Base-by-base conservation (phyloP, 139 green algal genomes). In the Closterium sp. region DNA sequence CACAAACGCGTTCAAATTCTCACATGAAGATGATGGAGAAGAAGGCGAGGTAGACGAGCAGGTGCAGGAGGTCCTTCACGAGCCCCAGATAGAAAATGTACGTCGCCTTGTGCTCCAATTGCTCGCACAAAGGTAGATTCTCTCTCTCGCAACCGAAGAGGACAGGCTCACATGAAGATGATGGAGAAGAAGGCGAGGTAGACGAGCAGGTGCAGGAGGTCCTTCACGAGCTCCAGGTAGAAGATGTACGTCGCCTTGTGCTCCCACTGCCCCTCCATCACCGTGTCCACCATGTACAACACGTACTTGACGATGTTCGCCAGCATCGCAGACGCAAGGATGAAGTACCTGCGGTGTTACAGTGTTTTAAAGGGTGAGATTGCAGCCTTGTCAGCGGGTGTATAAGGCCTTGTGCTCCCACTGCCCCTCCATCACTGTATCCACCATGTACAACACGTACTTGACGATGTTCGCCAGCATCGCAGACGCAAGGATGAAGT, bases 21-120 rank as follows among this genome's bases (percentile, higher is more conserved):
- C 38, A 50, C 38, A 50, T 96, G 92, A 99, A 98, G 21, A 99
- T 97, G 85, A 99, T 98, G 73, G 97, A 89, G 93, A 99, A 99
- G 97, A 99, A 99, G 86, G 97, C 95, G 85, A 96, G 79, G 95
- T 99, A 99, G 86, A 99, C 97, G 87, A 97, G 97, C 11, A 99
- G 96, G 94, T 99, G 98, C 90, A 99, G 93, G 92, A 99, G 91
- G 95, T 99, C 98, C n/a, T 97, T 97, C 31, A 99, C 91, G n/a
- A 99, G 97, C 94, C 99, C 97, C 89, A 99, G 94, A 95, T 99
- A 99, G 95, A 99, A 99, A 19, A 99, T 97, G 62, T 96, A 98
- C 87, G 94, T n/a, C n/a, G n/a, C n/a, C n/a, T n/a, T n/a, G n/a
- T n/a, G n/a, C n/a, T n/a, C n/a, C n/a, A n/a, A n/a, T n/a, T n/a